These are phyloP conservation scores for Cladorrhinum samala DNA, from an alignment of 495 filamentous ascomycete species.

Conservation along the genomic window DNA sequence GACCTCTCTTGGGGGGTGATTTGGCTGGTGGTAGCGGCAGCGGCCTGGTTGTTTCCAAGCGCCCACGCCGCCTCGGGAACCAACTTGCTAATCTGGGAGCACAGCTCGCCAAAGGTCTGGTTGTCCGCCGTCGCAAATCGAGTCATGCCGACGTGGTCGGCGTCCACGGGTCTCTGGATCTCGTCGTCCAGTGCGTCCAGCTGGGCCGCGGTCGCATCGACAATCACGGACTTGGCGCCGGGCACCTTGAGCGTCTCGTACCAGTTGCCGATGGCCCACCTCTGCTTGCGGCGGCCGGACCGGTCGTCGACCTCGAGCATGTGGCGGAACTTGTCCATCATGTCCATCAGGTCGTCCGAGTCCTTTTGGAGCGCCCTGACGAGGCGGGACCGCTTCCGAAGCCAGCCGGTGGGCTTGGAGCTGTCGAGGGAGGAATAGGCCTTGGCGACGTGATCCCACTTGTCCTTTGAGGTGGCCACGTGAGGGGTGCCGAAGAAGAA, in stretches of 20 bases:
- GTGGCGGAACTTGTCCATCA: not conserved
- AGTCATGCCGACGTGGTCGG: not conserved
- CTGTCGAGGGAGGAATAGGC: not conserved
- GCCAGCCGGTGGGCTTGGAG: not conserved
- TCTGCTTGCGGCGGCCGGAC: no score
- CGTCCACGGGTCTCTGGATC: not conserved
- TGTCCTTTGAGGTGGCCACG: not conserved
- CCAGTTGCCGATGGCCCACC: not conserved
- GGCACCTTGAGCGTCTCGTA: not conserved
- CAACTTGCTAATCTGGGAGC: not conserved
- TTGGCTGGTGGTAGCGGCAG: no score
- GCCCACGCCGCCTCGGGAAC: not conserved
- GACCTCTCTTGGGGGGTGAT: no score
- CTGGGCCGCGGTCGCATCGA: not conserved
- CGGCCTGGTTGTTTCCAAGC: no score
- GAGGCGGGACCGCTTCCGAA: not conserved
- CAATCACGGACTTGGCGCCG: not conserved
- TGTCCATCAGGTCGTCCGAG: not conserved
- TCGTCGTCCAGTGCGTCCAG: not conserved
- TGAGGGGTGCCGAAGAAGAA: not conserved
- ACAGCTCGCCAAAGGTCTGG: not conserved
- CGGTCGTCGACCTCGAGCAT: not conserved
- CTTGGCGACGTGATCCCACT: not conserved
- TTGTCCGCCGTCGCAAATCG: not conserved
- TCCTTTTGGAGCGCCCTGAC: not conserved